Conservation (phyloP, 805 yeast species). For the Candida odintsovae region DNA sequence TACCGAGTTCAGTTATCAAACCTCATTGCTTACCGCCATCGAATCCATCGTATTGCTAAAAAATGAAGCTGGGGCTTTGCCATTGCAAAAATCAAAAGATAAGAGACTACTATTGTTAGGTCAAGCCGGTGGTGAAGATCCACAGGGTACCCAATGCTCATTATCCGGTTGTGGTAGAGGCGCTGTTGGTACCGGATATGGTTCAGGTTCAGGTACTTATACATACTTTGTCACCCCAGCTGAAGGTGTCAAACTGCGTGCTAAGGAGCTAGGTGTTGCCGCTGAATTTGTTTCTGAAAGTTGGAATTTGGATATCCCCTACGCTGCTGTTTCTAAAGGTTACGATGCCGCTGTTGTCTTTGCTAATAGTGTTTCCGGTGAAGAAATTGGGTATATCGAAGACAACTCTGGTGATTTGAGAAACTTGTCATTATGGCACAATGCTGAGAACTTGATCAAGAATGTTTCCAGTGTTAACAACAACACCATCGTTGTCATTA, state of each 20-base stretch:
- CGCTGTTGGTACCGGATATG: conserved; percentile 31
- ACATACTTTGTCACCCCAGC: conserved; percentile 48
- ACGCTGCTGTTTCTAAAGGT: conserved; percentile 36
- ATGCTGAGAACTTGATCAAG: conserved; percentile 45
- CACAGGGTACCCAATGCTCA: conserved; percentile 50
- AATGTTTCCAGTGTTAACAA: conserved; percentile 39
- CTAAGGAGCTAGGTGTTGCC: conserved; percentile 34
- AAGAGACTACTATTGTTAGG: conserved; percentile 48
- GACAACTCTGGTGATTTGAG: conserved; percentile 50
- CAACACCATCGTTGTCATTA: conserved; percentile 50
- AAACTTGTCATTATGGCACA: conserved; percentile 47
- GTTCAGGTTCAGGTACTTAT: conserved; percentile 50
- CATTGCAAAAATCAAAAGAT: conserved; percentile 38
- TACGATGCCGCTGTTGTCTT: conserved; percentile 45
- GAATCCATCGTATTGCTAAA: conserved; percentile 51
- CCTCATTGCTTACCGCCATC: conserved; percentile 35
- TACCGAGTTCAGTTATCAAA: conserved; percentile 27
- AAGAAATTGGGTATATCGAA: conserved; percentile 46
- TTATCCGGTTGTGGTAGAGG: background rate
- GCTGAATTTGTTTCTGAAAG: conserved; percentile 37
- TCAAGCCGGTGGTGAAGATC: conserved; percentile 44
- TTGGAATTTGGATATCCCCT: conserved; percentile 35
- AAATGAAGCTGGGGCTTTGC: conserved; percentile 41
- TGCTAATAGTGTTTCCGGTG: conserved; percentile 50
- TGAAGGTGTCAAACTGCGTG: conserved; percentile 42